Evolutionary conservation across 345 rosid species (phyloP), one percentile per base, ranked within the genome.

Genomic region (Eutrema heterophyllum): DNA sequence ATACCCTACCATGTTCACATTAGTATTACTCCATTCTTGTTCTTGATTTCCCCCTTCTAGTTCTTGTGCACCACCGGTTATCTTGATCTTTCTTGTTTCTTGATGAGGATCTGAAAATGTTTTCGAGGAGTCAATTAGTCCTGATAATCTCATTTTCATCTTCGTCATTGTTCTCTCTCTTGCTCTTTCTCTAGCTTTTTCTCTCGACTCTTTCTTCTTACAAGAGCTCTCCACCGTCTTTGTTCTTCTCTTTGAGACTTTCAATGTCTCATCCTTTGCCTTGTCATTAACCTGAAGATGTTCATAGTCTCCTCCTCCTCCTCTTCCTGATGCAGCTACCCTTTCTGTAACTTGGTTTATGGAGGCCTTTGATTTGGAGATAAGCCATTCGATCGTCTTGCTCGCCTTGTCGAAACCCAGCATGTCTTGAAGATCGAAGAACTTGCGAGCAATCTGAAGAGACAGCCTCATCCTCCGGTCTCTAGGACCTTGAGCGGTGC

Each of bases 401-500:
- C 96, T 90, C 0, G 93, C 88, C 66, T 88, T 90, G 67, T 90
- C 93, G 66, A 90, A 90, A 36, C 93, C 93, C 35, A 90, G 74
- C 86, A 81, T 86, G 72, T 90, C 96, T 67, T 90, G 96, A 68
- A 90, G 88, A 78, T 83, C 86, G 54, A 90, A 90, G 82, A 90
- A 90, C 63, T 80, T 83, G 36, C 91, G 84, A 9, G 96, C 87
- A 63, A 83, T 84, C 69, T 84, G 83, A 66, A 90, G 84, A 44
- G 96, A 90, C 36, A 90, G 59, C 78, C 96, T 84, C 86, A 90
- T 86, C 48, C 96, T 77, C 64, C 96, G 68, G 75, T 88, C 96
- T 70, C 93, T 81, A 21, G 84, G 91, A 1, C 96, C 96, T 69
- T 81, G 84, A 50, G 91, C 87, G 13, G 96, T 88, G 46, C 76